phyloP scores from a whole-genome alignment of 345 rosid species.

The Sisymbrium irio region DNA sequence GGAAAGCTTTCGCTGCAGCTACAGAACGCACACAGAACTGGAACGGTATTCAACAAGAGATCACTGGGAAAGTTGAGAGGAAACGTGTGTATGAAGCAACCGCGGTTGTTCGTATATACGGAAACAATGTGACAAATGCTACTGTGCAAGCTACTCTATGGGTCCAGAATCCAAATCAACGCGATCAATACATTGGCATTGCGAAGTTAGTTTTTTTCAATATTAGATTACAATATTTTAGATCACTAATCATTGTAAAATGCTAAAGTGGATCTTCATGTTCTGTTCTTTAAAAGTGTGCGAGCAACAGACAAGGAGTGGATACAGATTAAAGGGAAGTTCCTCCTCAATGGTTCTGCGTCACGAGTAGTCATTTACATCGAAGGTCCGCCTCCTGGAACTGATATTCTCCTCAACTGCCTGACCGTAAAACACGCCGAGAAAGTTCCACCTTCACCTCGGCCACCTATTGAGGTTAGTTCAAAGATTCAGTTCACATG shows the following conservation, averaged over 20 bases:
- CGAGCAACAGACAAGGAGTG: conserved; percentile 86
- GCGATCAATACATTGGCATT: conserved; percentile 73
- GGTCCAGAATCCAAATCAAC: conserved; percentile 64
- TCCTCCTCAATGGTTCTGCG: conserved; percentile 75
- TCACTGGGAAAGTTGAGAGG: conserved; percentile 61
- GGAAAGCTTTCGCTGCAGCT: conserved; percentile 68
- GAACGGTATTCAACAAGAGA: conserved; percentile 91
- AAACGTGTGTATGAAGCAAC: conserved; percentile 65
- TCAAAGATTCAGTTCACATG: conserved; percentile 29
- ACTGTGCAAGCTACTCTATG: conserved; percentile 66
- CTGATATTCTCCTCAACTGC: conserved; percentile 75
- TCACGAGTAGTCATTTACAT: conserved; percentile 63
- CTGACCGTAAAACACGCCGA: conserved; percentile 65
- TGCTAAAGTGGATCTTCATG: conserved; percentile 16
- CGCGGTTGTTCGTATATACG: conserved; percentile 67
- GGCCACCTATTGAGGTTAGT: conserved; percentile 67
- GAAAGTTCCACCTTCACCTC: conserved; percentile 62
- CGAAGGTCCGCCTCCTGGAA: conserved; percentile 91
- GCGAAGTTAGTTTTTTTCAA: conserved; percentile 47
- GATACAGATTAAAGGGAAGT: conserved; percentile 73
- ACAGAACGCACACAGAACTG: conserved; percentile 75
- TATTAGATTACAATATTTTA: neutral
- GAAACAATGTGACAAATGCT: conserved; percentile 54
- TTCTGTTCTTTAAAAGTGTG: conserved; percentile 41
- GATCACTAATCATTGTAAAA: conserved; percentile 49